Conservation (phyloP, 2,329 filamentous ascomycete genomes). For the Tothia fuscella region DNA sequence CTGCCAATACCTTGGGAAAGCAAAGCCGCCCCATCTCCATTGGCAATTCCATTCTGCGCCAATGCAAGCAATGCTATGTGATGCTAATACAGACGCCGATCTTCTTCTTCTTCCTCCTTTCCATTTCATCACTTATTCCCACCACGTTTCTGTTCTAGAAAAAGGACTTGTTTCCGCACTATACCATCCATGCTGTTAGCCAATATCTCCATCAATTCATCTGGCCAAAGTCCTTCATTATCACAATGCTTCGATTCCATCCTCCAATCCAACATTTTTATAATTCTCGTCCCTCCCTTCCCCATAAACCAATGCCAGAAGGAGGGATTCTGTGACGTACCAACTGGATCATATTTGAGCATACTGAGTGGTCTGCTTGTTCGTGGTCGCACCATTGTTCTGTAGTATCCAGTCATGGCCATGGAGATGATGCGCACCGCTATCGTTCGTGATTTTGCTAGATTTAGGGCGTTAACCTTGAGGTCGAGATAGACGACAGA, state of each 20-base stretch:
- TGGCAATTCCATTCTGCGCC: no score
- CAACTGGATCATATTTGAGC: conserved; percentile 97
- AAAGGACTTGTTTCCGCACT: conserved; percentile 94
- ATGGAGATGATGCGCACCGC: conserved; percentile 92
- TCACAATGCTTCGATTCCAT: neutral
- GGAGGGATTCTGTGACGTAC: conserved; percentile 38
- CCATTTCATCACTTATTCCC: conserved; percentile 37
- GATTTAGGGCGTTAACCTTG: no score
- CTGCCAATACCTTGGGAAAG: no score
- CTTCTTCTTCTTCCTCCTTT: no score
- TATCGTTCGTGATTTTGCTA: conserved; percentile 88
- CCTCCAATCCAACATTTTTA: neutral
- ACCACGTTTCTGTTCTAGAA: conserved; percentile 83
- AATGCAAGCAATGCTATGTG: no score
- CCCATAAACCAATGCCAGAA: neutral
- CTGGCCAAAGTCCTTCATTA: neutral
- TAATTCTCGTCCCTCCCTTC: neutral
- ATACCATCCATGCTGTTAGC: conserved; percentile 14
- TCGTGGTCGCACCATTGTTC: conserved; percentile 75
- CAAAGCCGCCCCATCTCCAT: no score
- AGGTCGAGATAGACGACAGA: no score
- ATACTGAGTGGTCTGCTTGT: conserved; percentile 78
- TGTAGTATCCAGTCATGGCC: conserved; percentile 98
- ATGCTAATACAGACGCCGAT: no score
- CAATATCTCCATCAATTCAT: neutral